Base-by-base conservation (phyloP, 2,329 filamentous ascomycete species). In the Talaromyces pinophilus region DNA sequence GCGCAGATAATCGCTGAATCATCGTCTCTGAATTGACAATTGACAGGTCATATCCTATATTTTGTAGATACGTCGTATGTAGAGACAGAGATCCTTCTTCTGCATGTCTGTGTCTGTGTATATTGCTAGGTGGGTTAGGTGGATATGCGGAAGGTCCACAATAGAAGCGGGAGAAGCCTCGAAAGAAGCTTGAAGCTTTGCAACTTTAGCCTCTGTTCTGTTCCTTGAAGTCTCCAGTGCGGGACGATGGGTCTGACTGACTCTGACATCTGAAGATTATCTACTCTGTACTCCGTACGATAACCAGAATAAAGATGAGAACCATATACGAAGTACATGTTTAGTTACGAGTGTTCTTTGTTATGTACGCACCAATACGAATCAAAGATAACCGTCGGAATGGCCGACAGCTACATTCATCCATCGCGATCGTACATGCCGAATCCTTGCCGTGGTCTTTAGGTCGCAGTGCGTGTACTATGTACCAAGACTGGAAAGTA, bases 161-260 rank as follows among this genome's bases (percentile, higher is more conserved):
- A 57, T 67, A 52, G 66, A 67, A 67, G 66, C 66, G 66, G 66
- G 66, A 67, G 66, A 67, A 67, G 66, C 66, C 63, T 62, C 33
- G n/a, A 67, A 25, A 22, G 65, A 65, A 67, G 42, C 42, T 65
- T 25, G 54, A 57, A 57, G 54, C 54, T 57, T 57, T 57, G 52
- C 17, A 30, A 35, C 52, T 54, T 54, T 33, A 54, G 50, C 25
- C 50, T 33, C 52, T 55, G 52, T 54, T 33, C 50, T 33, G 48
- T 33, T 54, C 28, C 54, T 44, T 46, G 17, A 59, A 50, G 40
- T 48, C 50, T 59, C 62, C 62, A 59, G 33, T 57, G 66, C 66
- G 66, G 63, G 62, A 59, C 50, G 57, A 65, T 65, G 62, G 63
- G 59, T 50, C 62, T 61, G 54, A 38, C 25, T 65, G 62, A 59